Conservation (phyloP, 2,329 filamentous ascomycete genomes). For the Fusarium agapanthi region DNA sequence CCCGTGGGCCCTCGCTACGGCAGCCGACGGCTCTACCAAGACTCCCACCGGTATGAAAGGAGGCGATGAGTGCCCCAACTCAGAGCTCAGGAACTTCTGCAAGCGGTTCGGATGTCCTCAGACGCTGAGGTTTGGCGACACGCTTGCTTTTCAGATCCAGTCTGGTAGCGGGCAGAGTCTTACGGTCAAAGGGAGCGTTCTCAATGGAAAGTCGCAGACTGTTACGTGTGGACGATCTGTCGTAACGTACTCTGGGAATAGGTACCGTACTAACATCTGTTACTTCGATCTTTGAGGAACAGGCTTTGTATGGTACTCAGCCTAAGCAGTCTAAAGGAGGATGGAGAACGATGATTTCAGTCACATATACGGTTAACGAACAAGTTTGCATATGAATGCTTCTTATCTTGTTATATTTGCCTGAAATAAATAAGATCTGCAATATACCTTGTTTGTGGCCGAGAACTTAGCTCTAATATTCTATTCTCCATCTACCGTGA, state of each 20-base stretch:
- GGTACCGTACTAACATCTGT: background rate
- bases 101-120: background rate
- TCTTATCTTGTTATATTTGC: too few relatives aligned
- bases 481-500: background rate
- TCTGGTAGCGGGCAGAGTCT: background rate
- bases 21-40: background rate
- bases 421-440: fast-evolving
- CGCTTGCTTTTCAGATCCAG: background rate
- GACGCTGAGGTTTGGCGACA: background rate
- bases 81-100: background rate
- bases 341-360: too few relatives aligned
- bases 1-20: background rate
- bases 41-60: fast-evolving
- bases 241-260: background rate
- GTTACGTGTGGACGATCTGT: background rate
- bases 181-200: background rate
- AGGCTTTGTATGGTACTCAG: fast-evolving
- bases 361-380: fast-evolving
- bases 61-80: background rate
- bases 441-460: background rate
- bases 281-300: background rate
- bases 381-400: background rate
- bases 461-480: background rate
- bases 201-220: background rate
- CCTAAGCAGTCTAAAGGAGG: fast-evolving